Evolutionary conservation across 2,329 filamentous ascomycete genomes (phyloP).

Genomic region (Clonostachys chloroleuca): DNA sequence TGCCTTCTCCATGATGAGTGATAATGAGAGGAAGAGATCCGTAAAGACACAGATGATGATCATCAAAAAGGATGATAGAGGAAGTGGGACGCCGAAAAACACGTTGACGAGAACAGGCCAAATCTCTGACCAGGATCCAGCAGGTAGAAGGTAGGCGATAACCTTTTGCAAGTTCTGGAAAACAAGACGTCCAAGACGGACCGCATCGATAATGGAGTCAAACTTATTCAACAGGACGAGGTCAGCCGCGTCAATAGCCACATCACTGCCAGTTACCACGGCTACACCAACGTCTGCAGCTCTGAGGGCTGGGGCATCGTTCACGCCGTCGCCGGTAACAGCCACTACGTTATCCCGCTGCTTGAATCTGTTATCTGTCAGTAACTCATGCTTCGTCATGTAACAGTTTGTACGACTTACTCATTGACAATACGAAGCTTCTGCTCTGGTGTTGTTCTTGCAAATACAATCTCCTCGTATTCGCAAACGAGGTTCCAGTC

Average conservation of each 20-base stretch:
- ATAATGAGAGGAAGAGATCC: constrained; percentile 44
- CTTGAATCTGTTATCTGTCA: no score
- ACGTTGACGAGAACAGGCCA: constrained; percentile 53
- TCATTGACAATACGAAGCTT: constrained; percentile 71
- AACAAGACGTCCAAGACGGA: constrained; percentile 36
- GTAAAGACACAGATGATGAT: constrained; percentile 55
- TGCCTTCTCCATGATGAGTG: constrained; percentile 50
- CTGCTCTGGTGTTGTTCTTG: constrained; percentile 64
- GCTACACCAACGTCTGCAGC: constrained; percentile 67
- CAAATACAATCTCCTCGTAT: constrained; percentile 61
- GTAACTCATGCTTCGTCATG: no score
- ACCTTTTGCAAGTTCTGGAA: constrained; percentile 36
- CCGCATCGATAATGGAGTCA: constrained; percentile 64
- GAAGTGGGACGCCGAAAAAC: constrained; percentile 48
- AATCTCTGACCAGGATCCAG: constrained; percentile 51
- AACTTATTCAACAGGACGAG: constrained; percentile 69
- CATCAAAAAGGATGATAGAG: constrained; percentile 49
- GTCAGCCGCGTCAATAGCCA: constrained; percentile 60
- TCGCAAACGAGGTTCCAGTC: constrained; percentile 40
- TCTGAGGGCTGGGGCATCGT: constrained; percentile 62
- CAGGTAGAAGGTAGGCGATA: constrained; percentile 40
- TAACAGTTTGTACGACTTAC: constrained; percentile 36
- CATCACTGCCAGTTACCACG: constrained; percentile 59
- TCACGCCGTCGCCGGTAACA: constrained; percentile 72
- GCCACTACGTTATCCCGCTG: constrained; percentile 44